Base-by-base conservation (phyloP, 2,329 filamentous ascomycete genomes). In the Botryosphaeria agaves region DNA sequence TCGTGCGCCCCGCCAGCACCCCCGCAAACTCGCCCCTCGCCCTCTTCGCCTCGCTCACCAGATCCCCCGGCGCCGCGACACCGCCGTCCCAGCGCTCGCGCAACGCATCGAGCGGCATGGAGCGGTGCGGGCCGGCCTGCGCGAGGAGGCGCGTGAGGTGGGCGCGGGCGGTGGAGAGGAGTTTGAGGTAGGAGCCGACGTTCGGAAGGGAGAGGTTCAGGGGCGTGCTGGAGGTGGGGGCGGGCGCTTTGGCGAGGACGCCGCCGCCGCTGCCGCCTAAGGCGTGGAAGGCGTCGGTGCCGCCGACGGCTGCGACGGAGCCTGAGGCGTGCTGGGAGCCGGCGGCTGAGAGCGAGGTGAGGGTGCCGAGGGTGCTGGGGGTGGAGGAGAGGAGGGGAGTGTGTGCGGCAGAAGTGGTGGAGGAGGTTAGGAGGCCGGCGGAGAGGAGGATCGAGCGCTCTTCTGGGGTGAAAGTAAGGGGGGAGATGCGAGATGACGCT, bases 71-170 rank as follows among this genome's bases (percentile, higher is more conserved):
- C 8, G 45, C 51, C 2, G 55, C 53, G n/a, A 69, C 52, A 3
- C 73, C 74, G 8, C 76, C 77, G 38, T 83, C 72, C 69, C 79
- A 84, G 30, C 72, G 64, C 49, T 83, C 76, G 23, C 61, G 59
- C 23, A 84, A 55, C 39, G 71, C 53, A 23, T 57, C 54, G 48
- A 76, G 63, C 1, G 76, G 70, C 18, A 65, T 66, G 51, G 82
- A 76, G 26, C 66, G 64, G 51, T 65, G 72, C 32, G 61, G 64
- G 8, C 67, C 69, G 21, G 57, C 52, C 46, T 67, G 69, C 9
- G 55, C 56, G 17, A 84, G 51, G 18, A 79, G 52, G 5, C 57
- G 56, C 1, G 72, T 49, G 0, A 84, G 52, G 48, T 80, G 76
- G 15, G 62, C 61, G 9, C 78, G 61, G 2, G 72, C 69, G 19